Conservation (phyloP, 352 stramenopile species). For the Phytophthora gonapodyides region DNA sequence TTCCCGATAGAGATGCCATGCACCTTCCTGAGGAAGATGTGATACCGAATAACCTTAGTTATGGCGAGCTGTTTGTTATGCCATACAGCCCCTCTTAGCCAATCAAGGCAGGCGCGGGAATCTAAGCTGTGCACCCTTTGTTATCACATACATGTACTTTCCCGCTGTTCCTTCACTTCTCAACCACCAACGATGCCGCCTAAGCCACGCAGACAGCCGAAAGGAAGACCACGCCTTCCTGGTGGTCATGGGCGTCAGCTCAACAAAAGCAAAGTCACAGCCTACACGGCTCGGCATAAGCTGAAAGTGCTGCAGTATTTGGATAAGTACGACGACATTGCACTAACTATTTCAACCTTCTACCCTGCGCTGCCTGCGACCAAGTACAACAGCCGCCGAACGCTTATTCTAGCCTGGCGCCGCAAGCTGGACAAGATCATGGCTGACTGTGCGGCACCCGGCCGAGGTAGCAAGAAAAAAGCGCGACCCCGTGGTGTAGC, state of each 20-base stretch:
- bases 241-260: neutral
- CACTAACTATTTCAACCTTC: neutral
- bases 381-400: conserved; percentile 3
- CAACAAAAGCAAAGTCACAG: conserved; percentile 1
- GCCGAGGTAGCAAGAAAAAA: too few relatives aligned
- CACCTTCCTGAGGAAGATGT: too few relatives aligned
- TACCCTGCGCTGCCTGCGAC: neutral
- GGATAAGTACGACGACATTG: neutral
- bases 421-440: neutral
- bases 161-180: too few relatives aligned
- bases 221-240: neutral
- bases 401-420: neutral
- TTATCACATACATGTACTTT: too few relatives aligned
- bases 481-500: too few relatives aligned
- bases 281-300: neutral
- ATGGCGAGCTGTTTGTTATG: too few relatives aligned
- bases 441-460: neutral
- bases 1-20: too few relatives aligned
- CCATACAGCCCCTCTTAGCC: too few relatives aligned
- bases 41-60: too few relatives aligned
- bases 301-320: neutral
- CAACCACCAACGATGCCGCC: too few relatives aligned
- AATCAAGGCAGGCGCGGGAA: too few relatives aligned
- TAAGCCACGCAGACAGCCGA: neutral
- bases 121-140: too few relatives aligned